phyloP scores from a whole-genome alignment of 208 protist genomes.

The Naegleria gruberi region DNA sequence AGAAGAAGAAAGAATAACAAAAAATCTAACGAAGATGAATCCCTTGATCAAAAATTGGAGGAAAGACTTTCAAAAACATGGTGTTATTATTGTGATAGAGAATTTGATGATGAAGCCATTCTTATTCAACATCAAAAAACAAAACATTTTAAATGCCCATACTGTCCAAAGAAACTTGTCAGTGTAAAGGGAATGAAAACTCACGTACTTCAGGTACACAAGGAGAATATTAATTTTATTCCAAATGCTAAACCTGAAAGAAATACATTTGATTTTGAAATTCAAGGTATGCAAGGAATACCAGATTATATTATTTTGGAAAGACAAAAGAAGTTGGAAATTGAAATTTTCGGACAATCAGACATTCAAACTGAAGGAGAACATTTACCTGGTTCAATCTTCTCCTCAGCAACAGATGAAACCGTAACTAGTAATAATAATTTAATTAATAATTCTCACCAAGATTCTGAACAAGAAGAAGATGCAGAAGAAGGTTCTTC shows the following conservation, averaged over 20 bases:
- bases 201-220: conserved; percentile 3
- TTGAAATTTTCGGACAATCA: neutral
- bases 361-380: neutral
- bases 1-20: neutral
- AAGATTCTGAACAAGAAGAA: neutral
- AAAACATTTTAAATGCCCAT: neutral
- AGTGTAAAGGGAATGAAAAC: neutral
- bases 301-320: neutral
- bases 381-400: neutral
- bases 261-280: conserved; percentile 8
- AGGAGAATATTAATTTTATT: neutral
- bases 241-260: neutral
- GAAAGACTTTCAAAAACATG: neutral
- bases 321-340: neutral
- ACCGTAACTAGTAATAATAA: neutral
- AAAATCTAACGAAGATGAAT: neutral
- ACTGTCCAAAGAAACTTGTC: neutral
- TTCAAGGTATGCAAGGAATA: conserved; percentile 6
- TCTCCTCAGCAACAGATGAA: neutral
- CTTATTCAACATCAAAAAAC: conserved; percentile 18
- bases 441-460: neutral
- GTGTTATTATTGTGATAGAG: conserved; percentile 22
- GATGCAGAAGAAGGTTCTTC: neutral
- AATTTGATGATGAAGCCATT: conserved; percentile 9
- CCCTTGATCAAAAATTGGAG: neutral